phyloP scores from a whole-genome alignment of 78 protist genomes.

The Tieghemostelium lacteum region DNA sequence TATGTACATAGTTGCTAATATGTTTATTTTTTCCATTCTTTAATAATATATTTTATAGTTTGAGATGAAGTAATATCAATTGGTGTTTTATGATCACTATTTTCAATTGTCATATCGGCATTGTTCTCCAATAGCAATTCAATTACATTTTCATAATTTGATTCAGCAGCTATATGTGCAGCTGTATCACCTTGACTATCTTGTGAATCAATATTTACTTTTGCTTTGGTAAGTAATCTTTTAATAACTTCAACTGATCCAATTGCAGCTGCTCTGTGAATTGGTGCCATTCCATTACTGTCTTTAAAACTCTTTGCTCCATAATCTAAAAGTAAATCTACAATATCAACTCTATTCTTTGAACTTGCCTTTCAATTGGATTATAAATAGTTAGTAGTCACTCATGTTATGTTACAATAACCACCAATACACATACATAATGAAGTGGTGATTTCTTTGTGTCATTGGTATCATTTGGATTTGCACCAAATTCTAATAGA shows the following conservation, averaged over 20 bases:
- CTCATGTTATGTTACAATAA: neutral
- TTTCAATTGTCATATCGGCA: constrained; percentile 57
- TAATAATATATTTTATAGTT: constrained; percentile 47
- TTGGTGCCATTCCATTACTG: constrained; percentile 39
- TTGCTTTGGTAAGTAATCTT: constrained; percentile 7
- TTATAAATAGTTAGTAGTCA: neutral
- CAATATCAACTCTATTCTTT: constrained; percentile 53
- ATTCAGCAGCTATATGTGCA: constrained; percentile 41
- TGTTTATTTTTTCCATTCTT: neutral
- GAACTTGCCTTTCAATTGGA: constrained; percentile 17
- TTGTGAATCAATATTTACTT: constrained; percentile 13
- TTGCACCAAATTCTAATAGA: constrained; percentile 29
- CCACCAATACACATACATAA: constrained; percentile 10
- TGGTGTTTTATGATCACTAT: constrained; percentile 55
- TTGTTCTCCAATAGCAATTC: neutral
- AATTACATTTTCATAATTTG: constrained; percentile 27
- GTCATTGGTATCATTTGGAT: constrained; percentile 34
- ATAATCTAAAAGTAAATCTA: constrained; percentile 23
- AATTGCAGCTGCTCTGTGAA: constrained; percentile 51
- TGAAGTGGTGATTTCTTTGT: constrained; percentile 61
- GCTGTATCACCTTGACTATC: constrained; percentile 50
- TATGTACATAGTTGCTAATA: too few relatives aligned
- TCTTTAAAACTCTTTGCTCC: constrained; percentile 58
- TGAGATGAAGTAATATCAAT: constrained; percentile 1
- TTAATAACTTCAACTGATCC: constrained; percentile 16